Conservation (phyloP, 2,329 filamentous ascomycete genomes). For the Fusarium sp. region DNA sequence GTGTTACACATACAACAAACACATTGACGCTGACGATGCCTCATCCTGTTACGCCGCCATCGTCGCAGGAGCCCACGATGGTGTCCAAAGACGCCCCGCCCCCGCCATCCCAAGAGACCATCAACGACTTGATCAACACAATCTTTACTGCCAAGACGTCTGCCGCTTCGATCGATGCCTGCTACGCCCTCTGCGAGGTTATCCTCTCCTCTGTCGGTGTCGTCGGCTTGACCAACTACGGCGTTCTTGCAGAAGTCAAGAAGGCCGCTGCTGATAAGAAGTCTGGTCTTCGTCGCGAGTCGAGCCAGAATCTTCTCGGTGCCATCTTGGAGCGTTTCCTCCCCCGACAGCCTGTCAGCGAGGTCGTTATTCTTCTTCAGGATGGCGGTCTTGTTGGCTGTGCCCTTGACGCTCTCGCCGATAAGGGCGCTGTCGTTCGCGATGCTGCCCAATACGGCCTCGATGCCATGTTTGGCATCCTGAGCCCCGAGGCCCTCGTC, state of each 20-base stretch:
- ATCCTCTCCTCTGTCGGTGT: conserved; percentile 64
- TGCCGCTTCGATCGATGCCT: conserved; percentile 71
- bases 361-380: conserved; percentile 83
- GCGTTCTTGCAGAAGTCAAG: conserved; percentile 64
- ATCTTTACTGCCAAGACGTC: conserved; percentile 76
- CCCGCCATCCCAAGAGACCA: conserved; percentile 71
- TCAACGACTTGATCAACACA: conserved; percentile 69
- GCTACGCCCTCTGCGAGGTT: conserved; percentile 68
- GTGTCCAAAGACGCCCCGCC: conserved; percentile 59
- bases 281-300: conserved; percentile 83
- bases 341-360: conserved; percentile 76
- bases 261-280: conserved; percentile 95
- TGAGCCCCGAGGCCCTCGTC: conserved; percentile 84
- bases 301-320: conserved; percentile 92
- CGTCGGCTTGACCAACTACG: conserved; percentile 62
- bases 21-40: conserved; percentile 51
- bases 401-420: conserved; percentile 84
- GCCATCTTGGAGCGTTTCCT: conserved; percentile 93
- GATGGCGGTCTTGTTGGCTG: conserved; percentile 76
- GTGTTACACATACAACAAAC: conserved; percentile 11
- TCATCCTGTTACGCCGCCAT: conserved; percentile 49
- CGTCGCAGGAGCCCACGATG: conserved; percentile 46
- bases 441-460: conserved; percentile 95
- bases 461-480: conserved; percentile 82
- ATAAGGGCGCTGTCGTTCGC: conserved; percentile 88